Evolutionary conservation across 2,329 filamentous ascomycete species (phyloP), one percentile per base, ranked within the genome.

Genomic region (Aspergillus sojae): DNA sequence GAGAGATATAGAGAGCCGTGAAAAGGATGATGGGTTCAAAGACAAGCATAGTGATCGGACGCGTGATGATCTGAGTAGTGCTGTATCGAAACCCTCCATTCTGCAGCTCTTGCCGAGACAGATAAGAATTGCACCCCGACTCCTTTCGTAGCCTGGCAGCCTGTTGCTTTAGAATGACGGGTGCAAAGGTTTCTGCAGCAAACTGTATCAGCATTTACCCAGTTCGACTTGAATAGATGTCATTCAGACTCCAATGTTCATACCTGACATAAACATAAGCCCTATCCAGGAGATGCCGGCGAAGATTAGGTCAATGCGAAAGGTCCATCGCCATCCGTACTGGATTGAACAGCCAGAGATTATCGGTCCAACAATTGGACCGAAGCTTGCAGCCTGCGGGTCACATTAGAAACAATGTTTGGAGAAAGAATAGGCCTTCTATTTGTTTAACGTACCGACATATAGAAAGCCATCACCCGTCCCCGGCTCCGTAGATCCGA

Each of bases 21-120:
- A 88, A 89, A 28, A 88, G 82, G 9, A 94, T 90, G 57, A 94
- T 90, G 56, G 89, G 88, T 72, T 95, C 92, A 50, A 85, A 88
- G 57, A 85, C 52, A 36, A 90, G 81, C 91, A 94, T 94, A 30
- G 89, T 84, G 6, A 93, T 76, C 0, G 92, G 91, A 0, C 91
- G 81, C 1, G 88, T 89, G 43, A 94, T 79, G 0, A 92, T 89
- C n/a, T 90, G 86, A 1, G 84, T 87, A n/a, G 88, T 74, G 58
- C 92, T 83, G 67, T 59, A 48, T 3, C 43, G 34, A 14, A 62
- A 58, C 7, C 65, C 62, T 7, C 61, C 61, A 5, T 62, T 58
- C 70, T 91, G 87, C 26, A 91, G 77, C 71, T 92, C 89, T 57
- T 86, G 82, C 0, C 86, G 85, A 1, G 90, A 85, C 58, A 87